Evolutionary conservation across 306 rosid genomes (phyloP).

Genomic region (Pyrus bretschneideri): DNA sequence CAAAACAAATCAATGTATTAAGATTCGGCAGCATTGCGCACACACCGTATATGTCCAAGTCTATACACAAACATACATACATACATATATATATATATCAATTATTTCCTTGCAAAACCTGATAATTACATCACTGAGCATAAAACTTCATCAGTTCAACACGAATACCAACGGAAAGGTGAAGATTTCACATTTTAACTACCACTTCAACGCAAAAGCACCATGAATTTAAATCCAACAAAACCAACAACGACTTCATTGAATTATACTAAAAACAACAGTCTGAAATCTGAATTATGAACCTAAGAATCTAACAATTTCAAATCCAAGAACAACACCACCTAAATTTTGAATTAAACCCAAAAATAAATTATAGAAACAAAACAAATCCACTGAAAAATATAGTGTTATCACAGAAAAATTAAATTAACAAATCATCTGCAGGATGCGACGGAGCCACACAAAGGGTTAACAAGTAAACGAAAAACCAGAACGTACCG

Average conservation of each 20-base stretch:
- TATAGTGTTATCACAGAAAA: neutral
- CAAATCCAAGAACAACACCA: neutral
- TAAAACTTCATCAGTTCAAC: neutral
- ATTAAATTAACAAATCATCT: accelerated
- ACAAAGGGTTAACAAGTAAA: neutral
- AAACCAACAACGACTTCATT: neutral
- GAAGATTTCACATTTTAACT: neutral
- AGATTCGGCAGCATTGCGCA: neutral
- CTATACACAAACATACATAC: neutral
- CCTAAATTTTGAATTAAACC: neutral
- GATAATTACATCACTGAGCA: neutral
- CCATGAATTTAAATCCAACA: neutral
- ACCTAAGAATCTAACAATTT: neutral
- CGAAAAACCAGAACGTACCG: neutral
- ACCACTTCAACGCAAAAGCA: neutral
- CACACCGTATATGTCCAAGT: neutral
- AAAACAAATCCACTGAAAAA: neutral
- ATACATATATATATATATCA: too few relatives aligned
- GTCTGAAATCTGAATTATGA: neutral
- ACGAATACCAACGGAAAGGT: neutral
- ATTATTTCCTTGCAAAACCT: neutral
- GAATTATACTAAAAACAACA: neutral
- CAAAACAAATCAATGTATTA: neutral
- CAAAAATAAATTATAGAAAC: neutral
- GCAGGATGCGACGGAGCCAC: neutral